Conservation (phyloP, 169 alveolate genomes). For the Perkinsus marinus region DNA sequence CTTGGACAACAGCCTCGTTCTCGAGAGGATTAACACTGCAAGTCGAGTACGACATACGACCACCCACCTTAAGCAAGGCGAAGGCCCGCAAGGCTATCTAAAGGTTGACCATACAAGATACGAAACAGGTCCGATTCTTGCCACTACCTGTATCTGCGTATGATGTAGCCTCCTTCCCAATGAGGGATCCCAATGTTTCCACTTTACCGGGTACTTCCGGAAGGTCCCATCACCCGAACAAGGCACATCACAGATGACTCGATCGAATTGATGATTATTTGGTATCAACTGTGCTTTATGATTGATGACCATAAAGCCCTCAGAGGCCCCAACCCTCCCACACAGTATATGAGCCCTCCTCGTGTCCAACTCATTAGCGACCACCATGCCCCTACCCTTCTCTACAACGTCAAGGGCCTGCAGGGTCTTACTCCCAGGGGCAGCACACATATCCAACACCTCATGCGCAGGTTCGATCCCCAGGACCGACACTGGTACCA, state of each 20-base stretch:
- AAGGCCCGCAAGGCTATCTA: slow-evolving; percentile 54
- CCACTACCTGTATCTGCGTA: slow-evolving; percentile 29
- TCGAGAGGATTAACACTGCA: slow-evolving; percentile 86
- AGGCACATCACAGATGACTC: slow-evolving; percentile 85
- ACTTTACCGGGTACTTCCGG: slow-evolving; percentile 70
- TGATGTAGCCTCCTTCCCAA: slow-evolving; percentile 64
- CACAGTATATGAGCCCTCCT: slow-evolving; percentile 74
- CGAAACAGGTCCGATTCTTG: background rate
- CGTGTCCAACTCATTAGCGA: slow-evolving; percentile 80
- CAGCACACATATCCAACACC: slow-evolving; percentile 77
- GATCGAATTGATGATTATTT: slow-evolving; percentile 42
- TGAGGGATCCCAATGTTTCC: slow-evolving; percentile 68
- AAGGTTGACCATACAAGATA: slow-evolving; percentile 13
- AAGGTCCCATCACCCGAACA: slow-evolving; percentile 90
- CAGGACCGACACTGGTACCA: background rate
- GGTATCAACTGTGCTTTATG: background rate
- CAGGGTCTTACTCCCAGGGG: slow-evolving; percentile 74
- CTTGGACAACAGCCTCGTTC: slow-evolving; percentile 82
- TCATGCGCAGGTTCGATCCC: slow-evolving; percentile 1
- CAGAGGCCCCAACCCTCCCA: background rate
- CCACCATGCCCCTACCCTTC: slow-evolving; percentile 52
- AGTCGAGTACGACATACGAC: slow-evolving; percentile 75
- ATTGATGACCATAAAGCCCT: slow-evolving; percentile 3
- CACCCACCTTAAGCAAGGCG: slow-evolving; percentile 63
- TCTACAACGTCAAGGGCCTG: slow-evolving; percentile 47